Evolutionary conservation across 129 eudicot genomes (phyloP), one percentile per base, ranked within the genome.

Genomic region (Helianthus tuberosus): DNA sequence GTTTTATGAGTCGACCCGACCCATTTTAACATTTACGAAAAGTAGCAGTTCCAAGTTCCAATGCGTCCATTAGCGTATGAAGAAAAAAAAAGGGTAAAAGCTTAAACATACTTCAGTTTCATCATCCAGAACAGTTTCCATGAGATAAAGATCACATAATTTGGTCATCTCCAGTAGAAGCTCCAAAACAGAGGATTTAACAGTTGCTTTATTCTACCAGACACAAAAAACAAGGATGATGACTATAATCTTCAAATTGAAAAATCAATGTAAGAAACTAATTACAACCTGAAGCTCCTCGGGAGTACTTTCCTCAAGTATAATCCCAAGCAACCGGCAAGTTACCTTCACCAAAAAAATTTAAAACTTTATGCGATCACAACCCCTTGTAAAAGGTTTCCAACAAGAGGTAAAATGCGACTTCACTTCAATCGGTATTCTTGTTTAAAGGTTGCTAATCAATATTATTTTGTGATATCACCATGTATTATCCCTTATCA

Each of bases 71-170:
- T 50, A 13, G 55, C 16, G 55, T 50, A 50, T 50, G 17, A 15
- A 50, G 55, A 13, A 13, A 44, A 4, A 12, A n/a, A 13, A 3
- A 50, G 55, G 17, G 55, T 73, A 61, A 46, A 74, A 64, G 9
- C 54, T 16, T 64, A 14, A 50, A 69, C 79, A 76, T 83, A 93
- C 98, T 64, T 90, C 98, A 46, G 87, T 87, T 84, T 93, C 96
- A 88, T 93, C 98, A 65, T 93, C 98, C 25, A 93, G 79, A 69
- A 93, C 88, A 16, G 87, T 82, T 83, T 93, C 98, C 98, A 93
- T 93, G 81, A 93, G 91, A 86, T 93, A 93, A 58, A 93, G 92
- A 70, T 93, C 98, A 70, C 91, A 93, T 70, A 79, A 90, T 68
- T 93, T 93, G 3, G 98, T 90, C 74, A 93, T 84, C 74, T 93